phyloP scores from a whole-genome alignment of 1,284 basidiomycete genomes.

The Boletus sp. region DNA sequence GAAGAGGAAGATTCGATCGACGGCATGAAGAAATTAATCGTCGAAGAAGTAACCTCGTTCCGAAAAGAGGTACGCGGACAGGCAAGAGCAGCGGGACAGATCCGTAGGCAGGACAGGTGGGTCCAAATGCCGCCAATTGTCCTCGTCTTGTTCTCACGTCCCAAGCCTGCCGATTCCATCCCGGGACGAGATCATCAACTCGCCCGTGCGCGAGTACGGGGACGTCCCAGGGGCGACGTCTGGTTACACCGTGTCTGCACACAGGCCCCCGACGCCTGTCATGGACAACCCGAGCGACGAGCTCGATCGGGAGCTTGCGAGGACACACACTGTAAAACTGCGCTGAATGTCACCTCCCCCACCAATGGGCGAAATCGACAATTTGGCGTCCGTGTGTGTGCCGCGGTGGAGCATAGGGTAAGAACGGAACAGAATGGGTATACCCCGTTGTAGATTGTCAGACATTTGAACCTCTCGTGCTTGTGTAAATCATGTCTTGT shows the following conservation, averaged over 20 bases:
- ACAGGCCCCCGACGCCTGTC: constrained; percentile 54
- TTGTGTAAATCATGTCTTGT: background rate
- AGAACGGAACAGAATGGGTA: background rate
- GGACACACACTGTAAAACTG: constrained; percentile 49
- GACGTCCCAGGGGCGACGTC: constrained; percentile 67
- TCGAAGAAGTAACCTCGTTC: constrained; percentile 91
- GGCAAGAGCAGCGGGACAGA: constrained; percentile 63
- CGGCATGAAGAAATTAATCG: constrained; percentile 95
- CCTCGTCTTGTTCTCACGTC: constrained; percentile 3
- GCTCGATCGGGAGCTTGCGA: constrained; percentile 79
- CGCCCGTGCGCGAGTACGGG: constrained; percentile 66
- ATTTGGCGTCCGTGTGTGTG: background rate
- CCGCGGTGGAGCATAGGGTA: too few relatives aligned
- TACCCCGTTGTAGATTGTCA: background rate
- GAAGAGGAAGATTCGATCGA: constrained; percentile 95
- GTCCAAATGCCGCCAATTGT: constrained; percentile 5
- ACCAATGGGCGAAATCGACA: background rate
- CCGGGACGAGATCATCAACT: constrained; percentile 75
- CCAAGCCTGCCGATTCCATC: constrained; percentile 65
- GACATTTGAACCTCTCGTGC: background rate
- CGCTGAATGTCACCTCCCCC: constrained; percentile 14
- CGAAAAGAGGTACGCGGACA: constrained; percentile 79
- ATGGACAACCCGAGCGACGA: constrained; percentile 85
- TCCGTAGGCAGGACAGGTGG: constrained; percentile 71
- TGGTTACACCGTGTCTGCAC: constrained; percentile 48